Evolutionary conservation across 306 rosid genomes (phyloP).

Genomic region (Rubus idaeus): DNA sequence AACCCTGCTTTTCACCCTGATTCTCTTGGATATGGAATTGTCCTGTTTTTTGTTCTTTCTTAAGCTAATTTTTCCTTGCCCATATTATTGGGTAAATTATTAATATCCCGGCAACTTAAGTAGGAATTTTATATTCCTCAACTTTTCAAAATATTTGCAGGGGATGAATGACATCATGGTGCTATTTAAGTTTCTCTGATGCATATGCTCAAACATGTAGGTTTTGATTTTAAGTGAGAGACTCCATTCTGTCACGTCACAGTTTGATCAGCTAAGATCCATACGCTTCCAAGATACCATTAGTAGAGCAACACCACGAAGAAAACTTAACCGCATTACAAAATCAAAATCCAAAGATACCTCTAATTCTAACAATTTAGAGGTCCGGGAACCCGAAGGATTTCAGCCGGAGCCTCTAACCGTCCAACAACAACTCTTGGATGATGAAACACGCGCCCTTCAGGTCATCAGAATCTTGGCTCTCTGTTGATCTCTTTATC

Average conservation of each 20-base stretch:
- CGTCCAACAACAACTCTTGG: constrained; percentile 81
- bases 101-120: background rate
- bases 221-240: constrained; percentile 87
- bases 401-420: constrained; percentile 57
- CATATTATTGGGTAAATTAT: background rate
- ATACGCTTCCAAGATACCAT: constrained; percentile 86
- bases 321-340: constrained; percentile 53
- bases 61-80: background rate
- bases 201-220: constrained; percentile 34
- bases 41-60: background rate
- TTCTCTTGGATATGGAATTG: background rate
- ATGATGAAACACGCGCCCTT: constrained; percentile 94
- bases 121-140: constrained; percentile 1
- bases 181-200: constrained; percentile 18
- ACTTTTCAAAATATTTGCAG: background rate
- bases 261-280: constrained; percentile 94
- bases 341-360: constrained; percentile 42
- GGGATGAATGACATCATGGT: constrained; percentile 9
- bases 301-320: constrained; percentile 72
- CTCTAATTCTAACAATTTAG: constrained; percentile 41
- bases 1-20: background rate
- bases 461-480: constrained; percentile 49
- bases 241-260: constrained; percentile 82
- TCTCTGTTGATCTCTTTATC: background rate
- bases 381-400: constrained; percentile 60